Base-by-base conservation (phyloP, 2,329 filamentous ascomycete species). In the Paracorniculantispora psalliotae region DNA sequence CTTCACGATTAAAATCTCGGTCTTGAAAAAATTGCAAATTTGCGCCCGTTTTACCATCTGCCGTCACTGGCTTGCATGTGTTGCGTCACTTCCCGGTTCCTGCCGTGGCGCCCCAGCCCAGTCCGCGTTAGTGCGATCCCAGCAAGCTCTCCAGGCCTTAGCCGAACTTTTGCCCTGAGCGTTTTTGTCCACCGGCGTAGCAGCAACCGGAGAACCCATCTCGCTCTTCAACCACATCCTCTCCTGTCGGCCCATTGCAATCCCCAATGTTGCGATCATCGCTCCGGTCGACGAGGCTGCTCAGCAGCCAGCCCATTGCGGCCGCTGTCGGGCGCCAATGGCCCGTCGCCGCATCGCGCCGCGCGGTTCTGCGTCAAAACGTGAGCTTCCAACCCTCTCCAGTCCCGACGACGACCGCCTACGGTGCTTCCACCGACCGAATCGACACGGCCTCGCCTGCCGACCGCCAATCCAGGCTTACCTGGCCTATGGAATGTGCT, bases 261-360 rank as follows among this genome's bases (percentile, higher is more conserved):
- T 33, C 78, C 76, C 77, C 79, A 79, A 88, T 88, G 85, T 81
- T 88, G 82, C 85, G 84, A 79, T 83, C 82, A 74, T 86, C 84
- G 75, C 77, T 87, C 78, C 83, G 80, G 78, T 85, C 84, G 73
- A 81, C 81, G 71, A 83, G 79, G 79, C 77, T 79, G 69, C 75
- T 85, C 72, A 77, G 80, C 75, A 75, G 77, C 72, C 80, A 77
- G 76, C 77, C 82, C 69, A 68, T 76, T 72, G 76, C 76, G 72
- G 77, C 80, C 68, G 74, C 77, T 70, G 76, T 76, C 66, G 75
- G 75, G 72, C 81, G 79, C 72, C 83, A 85, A 85, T 86, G 82
- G 83, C 80, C 81, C 60, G 63, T 71, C 64, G 68, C 68, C 61
- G 68, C 68, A 57, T 68, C 72, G 64, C 69, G 69, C 68, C 72